Evolutionary conservation across 106 monocot genomes (phyloP).

Genomic region (Triglochin maritima): DNA sequence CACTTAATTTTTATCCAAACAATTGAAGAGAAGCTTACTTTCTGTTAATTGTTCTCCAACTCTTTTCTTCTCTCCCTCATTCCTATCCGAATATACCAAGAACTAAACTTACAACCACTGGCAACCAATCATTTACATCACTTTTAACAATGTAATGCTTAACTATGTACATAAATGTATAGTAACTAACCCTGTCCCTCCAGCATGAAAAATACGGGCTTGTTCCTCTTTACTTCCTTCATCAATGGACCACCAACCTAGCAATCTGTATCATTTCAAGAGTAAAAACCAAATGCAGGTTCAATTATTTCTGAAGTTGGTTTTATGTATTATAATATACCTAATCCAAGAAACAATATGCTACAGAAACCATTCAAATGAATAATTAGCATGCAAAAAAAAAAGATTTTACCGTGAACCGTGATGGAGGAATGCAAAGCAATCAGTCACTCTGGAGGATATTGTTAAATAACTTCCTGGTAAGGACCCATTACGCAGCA

Average conservation of each 20-base stretch:
- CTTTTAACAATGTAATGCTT: background rate
- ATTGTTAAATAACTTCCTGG: conserved; percentile 43
- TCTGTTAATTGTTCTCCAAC: too few relatives aligned
- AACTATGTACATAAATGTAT: background rate
- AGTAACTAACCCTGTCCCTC: conserved; percentile 44
- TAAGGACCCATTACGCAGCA: conserved; percentile 44
- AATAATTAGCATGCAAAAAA: background rate
- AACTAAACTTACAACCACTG: too few relatives aligned
- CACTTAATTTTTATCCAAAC: too few relatives aligned
- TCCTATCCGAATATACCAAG: too few relatives aligned
- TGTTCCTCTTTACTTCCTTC: conserved; percentile 98
- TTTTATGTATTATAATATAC: too few relatives aligned
- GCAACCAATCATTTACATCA: background rate
- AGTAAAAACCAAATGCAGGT: background rate
- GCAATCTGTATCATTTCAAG: conserved; percentile 31
- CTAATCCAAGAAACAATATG: too few relatives aligned
- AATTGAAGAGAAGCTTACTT: too few relatives aligned
- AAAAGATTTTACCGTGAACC: conserved; percentile 62
- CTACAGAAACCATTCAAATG: background rate
- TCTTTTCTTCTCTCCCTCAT: too few relatives aligned
- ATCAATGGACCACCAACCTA: conserved; percentile 99
- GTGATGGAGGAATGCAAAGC: conserved; percentile 82
- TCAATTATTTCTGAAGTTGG: background rate
- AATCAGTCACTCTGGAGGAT: conserved; percentile 60
- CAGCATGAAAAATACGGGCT: conserved; percentile 62